Evolutionary conservation across 768 basidiomycete genomes (phyloP), one percentile per base, ranked within the genome.

Genomic region (Lactarius pseudohatsudake): DNA sequence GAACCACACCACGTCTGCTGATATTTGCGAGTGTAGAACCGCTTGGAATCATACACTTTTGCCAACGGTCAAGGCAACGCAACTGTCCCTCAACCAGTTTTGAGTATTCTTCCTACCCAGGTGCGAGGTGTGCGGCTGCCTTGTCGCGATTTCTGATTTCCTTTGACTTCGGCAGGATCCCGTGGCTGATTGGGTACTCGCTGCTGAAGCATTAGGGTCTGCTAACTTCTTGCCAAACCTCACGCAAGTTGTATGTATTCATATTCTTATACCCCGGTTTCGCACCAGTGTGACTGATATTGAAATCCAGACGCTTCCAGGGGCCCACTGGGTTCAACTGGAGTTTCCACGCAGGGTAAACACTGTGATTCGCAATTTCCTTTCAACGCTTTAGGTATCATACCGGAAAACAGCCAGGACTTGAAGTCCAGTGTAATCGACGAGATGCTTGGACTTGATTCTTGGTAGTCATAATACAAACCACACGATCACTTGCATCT

Each of bases 251-350:
- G 81, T 81, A 28, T 7, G 75, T 71, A 18, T 15, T 57, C 22
- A 30, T 34, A 15, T 54, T 64, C 10, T 50, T 32, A 18, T 62
- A 28, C 10, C 40, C 47, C 30, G 11, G 5, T 28, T 10, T 43
- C 16, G 16, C 28, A 18, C 47, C 22, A 22, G 22, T 13, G 26
- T 58, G 53, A 50, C 45, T 62, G 16, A 50, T 16, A n/a, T 63
- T 64, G 43, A 32, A 53, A 64, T 41, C 3, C 64, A 87, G 86
- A 75, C 78, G 3, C 75, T 89, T 63, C 72, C 75, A 8, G 84
- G 84, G 0, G 81, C 85, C 9, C 89, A 91, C 72, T 90, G 89
- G 88, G 77, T 82, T 18, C 89, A 90, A 45, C 76, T 90, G n/a
- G 89, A 91, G 74, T 72, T 80, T 67, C 84, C 88, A 0, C 63